These are phyloP conservation scores for Waltergamsia citrina DNA, from an alignment of 2,329 filamentous ascomycete species.

Conservation along the genomic window DNA sequence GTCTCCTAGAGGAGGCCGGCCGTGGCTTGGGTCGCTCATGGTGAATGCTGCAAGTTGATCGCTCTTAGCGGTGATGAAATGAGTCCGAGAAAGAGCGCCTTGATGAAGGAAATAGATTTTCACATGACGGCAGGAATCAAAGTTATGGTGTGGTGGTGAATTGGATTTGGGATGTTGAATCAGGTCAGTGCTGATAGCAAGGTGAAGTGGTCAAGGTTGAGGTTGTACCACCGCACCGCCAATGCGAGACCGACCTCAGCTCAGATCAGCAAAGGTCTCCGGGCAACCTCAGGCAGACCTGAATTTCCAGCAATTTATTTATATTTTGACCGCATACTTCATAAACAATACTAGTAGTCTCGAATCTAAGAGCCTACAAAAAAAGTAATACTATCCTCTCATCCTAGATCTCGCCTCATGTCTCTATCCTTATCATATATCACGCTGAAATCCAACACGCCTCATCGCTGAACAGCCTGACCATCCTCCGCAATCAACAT, in stretches of 20 bases:
- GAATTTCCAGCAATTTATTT: not conserved
- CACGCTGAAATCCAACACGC: not conserved
- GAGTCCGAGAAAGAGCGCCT: too few species aligned
- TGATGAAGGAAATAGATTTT: too few species aligned
- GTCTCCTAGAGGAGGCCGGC: not conserved
- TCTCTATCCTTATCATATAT: not conserved
- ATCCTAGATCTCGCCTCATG: too few species aligned
- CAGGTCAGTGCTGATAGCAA: not conserved
- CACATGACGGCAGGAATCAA: too few species aligned
- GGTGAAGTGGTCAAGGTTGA: not conserved
- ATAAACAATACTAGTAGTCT: not conserved
- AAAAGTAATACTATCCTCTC: too few species aligned
- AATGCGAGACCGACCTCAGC: not conserved
- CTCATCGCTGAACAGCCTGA: constrained; percentile 28
- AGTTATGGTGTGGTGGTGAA: too few species aligned
- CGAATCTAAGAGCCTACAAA: too few species aligned
- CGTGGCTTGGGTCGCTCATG: not conserved
- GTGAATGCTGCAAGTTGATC: too few species aligned
- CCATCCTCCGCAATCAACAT: constrained; percentile 64
- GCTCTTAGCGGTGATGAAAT: too few species aligned
- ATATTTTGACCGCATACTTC: not conserved
- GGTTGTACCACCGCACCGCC: not conserved
- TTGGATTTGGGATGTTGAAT: not conserved
- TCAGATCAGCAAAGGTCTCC: not conserved
- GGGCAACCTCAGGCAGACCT: too few species aligned